Evolutionary conservation across 768 basidiomycete species (phyloP).

Genomic region (Cystobasidium onofrii): DNA sequence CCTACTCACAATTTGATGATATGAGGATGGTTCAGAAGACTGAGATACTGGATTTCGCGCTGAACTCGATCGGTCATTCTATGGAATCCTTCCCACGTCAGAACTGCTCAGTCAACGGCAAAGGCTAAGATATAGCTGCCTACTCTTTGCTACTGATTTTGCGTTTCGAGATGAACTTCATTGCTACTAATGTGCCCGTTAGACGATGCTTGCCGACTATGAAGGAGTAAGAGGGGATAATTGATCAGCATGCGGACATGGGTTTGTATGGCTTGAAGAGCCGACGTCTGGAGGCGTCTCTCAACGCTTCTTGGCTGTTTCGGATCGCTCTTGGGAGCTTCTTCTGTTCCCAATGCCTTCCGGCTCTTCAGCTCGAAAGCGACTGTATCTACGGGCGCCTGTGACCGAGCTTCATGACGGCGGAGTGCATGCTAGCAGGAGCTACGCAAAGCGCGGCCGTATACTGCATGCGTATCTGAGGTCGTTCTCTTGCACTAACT

Average conservation of each 20-base stretch:
- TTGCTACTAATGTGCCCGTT: slow-evolving; percentile 89
- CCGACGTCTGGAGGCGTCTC: not conserved
- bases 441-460: no score
- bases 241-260: not conserved
- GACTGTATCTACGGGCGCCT: not conserved
- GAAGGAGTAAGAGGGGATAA: not conserved
- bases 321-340: no score
- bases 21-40: slow-evolving; percentile 84
- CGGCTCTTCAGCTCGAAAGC: no score
- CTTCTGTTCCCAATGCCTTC: no score
- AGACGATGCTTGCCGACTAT: slow-evolving; percentile 87
- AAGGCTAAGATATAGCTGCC: not conserved
- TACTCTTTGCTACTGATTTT: slow-evolving; percentile 75
- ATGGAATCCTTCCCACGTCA: not conserved
- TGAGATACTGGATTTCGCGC: slow-evolving; percentile 76
- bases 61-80: slow-evolving; percentile 35
- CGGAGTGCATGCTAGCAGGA: no score
- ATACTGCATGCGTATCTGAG: no score
- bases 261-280: not conserved
- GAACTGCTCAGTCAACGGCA: not conserved
- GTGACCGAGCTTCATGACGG: not conserved
- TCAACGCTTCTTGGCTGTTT: not conserved
- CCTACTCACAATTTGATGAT: slow-evolving; percentile 81
- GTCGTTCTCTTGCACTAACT: no score
- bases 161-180: slow-evolving; percentile 94